Evolutionary conservation across 352 stramenopile genomes (phyloP).

Genomic region (Thraustochytrium sp.): DNA sequence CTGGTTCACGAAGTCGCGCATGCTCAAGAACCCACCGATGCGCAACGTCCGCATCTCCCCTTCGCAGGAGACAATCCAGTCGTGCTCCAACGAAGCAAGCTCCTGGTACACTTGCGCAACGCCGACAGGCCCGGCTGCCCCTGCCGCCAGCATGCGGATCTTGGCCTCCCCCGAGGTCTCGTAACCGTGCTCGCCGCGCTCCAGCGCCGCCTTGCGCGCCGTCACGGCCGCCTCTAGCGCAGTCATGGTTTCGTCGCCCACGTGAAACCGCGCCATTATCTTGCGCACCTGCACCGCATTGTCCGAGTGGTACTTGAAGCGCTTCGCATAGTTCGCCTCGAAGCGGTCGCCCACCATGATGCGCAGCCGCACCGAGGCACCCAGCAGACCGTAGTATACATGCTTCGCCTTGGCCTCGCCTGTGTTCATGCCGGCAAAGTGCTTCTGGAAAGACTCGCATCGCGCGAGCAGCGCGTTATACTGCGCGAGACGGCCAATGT

Average conservation of each 20-base stretch:
- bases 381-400: neutral
- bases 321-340: neutral
- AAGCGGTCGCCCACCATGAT: conserved; percentile 4
- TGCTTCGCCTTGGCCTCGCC: neutral
- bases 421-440: neutral
- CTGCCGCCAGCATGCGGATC: neutral
- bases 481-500: neutral
- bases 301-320: neutral
- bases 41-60: neutral
- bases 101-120: neutral
- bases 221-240: neutral
- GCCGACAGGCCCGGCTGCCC: neutral
- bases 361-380: neutral
- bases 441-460: neutral
- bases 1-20: neutral
- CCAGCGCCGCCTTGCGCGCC: neutral
- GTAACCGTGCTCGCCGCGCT: neutral
- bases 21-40: neutral
- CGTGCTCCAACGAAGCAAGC: neutral
- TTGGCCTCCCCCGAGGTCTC: neutral
- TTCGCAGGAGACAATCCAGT: neutral
- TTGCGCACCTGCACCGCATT: neutral
- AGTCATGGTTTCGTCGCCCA: neutral
- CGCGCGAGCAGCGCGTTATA: neutral
- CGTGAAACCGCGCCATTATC: neutral